Percentiles rank a stretch among this genome's conserved stretches.
phyloP scores from a whole-genome alignment of 805 yeast genomes.

The Lipomyces spencermartinsiae region DNA sequence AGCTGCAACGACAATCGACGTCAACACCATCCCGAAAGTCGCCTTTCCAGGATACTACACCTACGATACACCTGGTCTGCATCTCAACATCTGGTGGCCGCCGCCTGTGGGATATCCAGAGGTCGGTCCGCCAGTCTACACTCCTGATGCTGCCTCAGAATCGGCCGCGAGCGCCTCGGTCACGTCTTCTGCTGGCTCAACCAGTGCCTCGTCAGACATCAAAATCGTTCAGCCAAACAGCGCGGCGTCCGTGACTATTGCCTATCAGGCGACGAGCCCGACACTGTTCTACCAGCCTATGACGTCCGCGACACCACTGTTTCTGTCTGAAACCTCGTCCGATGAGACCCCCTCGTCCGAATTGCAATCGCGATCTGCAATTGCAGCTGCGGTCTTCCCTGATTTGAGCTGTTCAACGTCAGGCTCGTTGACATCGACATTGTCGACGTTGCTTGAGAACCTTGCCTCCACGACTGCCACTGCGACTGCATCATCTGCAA shows the following conservation, averaged over 20 bases:
- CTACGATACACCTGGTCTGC: constrained; percentile 14
- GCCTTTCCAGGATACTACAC: constrained; percentile 14
- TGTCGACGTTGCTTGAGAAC: no score
- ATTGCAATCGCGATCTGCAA: not conserved
- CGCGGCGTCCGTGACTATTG: not conserved
- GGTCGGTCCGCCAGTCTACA: constrained; percentile 7
- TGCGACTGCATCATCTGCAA: not conserved
- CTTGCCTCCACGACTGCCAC: not conserved
- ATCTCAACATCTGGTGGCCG: constrained; percentile 13
- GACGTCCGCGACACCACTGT: not conserved
- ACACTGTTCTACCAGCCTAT: not conserved
- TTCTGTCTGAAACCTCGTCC: not conserved
- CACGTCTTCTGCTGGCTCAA: not conserved
- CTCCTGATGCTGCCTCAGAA: not conserved
- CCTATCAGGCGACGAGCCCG: not conserved
- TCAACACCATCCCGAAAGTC: constrained; percentile 14
- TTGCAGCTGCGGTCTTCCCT: constrained; percentile 4
- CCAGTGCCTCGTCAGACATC: not conserved
- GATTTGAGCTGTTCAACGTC: not conserved
- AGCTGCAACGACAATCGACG: not conserved
- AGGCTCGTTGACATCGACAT: not conserved
- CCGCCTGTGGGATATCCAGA: constrained; percentile 3
- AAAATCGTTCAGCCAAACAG: not conserved
- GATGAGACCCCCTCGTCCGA: not conserved
- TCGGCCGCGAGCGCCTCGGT: not conserved